Conservation (phyloP, 495 filamentous ascomycete species). For the Penicillium flavigenum region DNA sequence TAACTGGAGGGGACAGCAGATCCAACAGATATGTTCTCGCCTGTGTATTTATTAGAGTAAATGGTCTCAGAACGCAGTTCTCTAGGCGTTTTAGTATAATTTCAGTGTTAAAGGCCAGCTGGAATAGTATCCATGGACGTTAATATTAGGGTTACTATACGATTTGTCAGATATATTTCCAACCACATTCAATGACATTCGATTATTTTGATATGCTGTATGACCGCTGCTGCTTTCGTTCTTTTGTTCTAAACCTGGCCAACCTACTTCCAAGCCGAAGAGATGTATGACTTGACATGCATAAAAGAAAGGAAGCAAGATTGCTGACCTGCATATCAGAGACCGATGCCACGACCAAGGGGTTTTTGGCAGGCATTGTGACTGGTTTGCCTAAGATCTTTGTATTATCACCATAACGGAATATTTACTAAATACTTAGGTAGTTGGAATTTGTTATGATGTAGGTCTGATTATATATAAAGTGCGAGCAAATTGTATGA, state of each 20-base stretch:
- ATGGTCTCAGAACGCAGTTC: background rate
- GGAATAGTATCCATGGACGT: background rate
- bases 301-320: background rate
- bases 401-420: background rate
- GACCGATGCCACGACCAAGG: background rate
- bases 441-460: background rate
- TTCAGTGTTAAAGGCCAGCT: background rate
- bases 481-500: background rate
- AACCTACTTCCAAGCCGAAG: background rate
- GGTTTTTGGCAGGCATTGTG: background rate
- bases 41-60: background rate
- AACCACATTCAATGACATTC: background rate
- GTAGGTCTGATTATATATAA: background rate
- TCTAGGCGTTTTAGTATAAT: background rate
- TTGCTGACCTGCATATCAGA: constrained; percentile 1
- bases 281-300: background rate
- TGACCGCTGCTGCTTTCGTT: background rate
- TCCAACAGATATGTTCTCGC: background rate
- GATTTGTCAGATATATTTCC: background rate
- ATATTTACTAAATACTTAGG: background rate
- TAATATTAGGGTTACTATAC: background rate
- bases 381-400: background rate
- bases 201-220: background rate
- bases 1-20: background rate
- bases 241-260: background rate